Evolutionary conservation across 164 flowering plant genomes (phyloP).

Genomic region (Cinnamomum micranthum): DNA sequence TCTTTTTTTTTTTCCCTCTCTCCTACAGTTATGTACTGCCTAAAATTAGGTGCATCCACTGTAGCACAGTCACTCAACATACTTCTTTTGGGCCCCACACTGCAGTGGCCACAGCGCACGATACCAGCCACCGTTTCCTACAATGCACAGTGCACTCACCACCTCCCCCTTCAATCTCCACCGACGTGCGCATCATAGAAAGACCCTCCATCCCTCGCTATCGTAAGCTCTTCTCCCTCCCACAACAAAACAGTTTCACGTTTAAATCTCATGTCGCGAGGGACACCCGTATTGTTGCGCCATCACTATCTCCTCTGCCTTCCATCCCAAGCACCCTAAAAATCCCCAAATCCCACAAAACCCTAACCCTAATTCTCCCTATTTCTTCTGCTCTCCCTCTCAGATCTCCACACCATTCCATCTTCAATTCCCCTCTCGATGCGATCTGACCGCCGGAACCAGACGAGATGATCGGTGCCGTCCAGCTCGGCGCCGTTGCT

Average conservation of each 20-base stretch:
- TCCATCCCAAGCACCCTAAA: background rate
- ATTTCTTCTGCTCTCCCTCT: background rate
- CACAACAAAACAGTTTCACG: background rate
- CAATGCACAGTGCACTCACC: no score
- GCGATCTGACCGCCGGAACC: background rate
- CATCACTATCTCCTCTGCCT: background rate
- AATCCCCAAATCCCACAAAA: background rate
- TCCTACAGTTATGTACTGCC: no score
- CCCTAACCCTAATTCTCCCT: background rate
- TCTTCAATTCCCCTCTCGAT: background rate
- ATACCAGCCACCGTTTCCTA: no score
- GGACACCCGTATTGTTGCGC: background rate
- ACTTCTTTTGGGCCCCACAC: no score
- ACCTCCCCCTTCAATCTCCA: background rate
- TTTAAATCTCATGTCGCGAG: background rate
- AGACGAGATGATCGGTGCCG: slow-evolving; percentile 23
- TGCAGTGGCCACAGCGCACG: no score
- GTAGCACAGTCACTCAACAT: no score
- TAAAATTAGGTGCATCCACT: no score
- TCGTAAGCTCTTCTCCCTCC: background rate
- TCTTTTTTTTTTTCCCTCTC: no score
- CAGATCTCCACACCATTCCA: background rate
- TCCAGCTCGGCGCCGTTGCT: slow-evolving; percentile 66
- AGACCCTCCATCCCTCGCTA: background rate
- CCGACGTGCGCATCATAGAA: background rate